Evolutionary conservation across 495 filamentous ascomycete species (phyloP).

Genomic region (Lentithecium fluviatile): DNA sequence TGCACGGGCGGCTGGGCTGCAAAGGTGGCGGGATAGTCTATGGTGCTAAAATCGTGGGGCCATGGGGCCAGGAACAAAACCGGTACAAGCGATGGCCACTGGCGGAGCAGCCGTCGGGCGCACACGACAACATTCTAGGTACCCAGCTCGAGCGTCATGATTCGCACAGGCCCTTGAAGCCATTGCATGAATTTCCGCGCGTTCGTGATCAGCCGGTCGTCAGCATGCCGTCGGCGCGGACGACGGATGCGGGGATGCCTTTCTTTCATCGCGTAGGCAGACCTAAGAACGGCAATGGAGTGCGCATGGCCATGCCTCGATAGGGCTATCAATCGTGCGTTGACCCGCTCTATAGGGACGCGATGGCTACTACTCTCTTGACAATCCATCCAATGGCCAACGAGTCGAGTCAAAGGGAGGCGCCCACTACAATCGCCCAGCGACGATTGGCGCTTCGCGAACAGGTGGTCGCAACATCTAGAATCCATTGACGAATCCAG

Average conservation of each 20-base stretch:
- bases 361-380: too few relatives aligned
- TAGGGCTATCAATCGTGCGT: too few relatives aligned
- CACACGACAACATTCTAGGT: conserved; percentile 1
- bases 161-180: conserved; percentile 3
- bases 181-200: neutral
- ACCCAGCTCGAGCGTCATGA: conserved; percentile 19
- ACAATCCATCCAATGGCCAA: too few relatives aligned
- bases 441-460: too few relatives aligned
- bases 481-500: neutral
- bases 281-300: too few relatives aligned
- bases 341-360: too few relatives aligned
- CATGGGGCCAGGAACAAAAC: conserved; percentile 23
- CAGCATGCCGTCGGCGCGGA: too few relatives aligned
- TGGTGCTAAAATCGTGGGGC: neutral
- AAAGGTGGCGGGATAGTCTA: conserved; percentile 10
- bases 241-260: too few relatives aligned
- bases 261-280: too few relatives aligned
- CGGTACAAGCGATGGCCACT: conserved; percentile 14
- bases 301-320: neutral
- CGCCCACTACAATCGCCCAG: too few relatives aligned
- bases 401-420: too few relatives aligned
- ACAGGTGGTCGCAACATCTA: too few relatives aligned
- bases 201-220: neutral
- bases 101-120: conserved; percentile 17
- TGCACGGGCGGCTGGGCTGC: neutral